Evolutionary conservation across 2,329 filamentous ascomycete genomes (phyloP).

Genomic region (Colletotrichum falcatum): DNA sequence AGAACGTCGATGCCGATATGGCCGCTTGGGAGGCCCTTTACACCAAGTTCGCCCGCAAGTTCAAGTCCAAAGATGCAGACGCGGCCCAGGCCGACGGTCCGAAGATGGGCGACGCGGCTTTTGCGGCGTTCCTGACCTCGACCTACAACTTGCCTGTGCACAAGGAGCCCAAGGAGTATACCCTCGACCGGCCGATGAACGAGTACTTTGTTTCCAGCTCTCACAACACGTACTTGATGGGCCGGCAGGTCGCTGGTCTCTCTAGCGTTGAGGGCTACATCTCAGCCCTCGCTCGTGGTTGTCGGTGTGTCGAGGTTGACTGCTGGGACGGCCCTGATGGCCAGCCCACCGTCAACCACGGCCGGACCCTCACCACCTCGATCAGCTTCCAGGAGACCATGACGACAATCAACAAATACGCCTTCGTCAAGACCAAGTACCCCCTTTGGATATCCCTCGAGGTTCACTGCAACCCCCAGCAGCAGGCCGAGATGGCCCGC

Average conservation of each 20-base stretch:
- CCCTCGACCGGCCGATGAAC: constrained; percentile 86
- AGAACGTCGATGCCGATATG: constrained; percentile 77
- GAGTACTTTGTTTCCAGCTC: constrained; percentile 99
- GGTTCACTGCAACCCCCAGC: constrained; percentile 87
- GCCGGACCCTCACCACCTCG: constrained; percentile 86
- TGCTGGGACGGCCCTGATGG: constrained; percentile 96
- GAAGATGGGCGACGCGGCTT: constrained; percentile 80
- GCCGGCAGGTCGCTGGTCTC: constrained; percentile 87
- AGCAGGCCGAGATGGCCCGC: constrained; percentile 89
- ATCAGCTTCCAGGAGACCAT: constrained; percentile 94
- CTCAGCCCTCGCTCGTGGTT: constrained; percentile 85
- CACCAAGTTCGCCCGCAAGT: constrained; percentile 73
- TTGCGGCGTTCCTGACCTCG: constrained; percentile 82
- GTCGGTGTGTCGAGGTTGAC: constrained; percentile 96
- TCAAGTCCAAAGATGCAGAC: constrained; percentile 60
- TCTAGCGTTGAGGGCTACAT: constrained; percentile 98
- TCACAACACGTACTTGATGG: constrained; percentile 96
- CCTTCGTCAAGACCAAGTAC: constrained; percentile 87
- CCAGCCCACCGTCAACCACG: constrained; percentile 90
- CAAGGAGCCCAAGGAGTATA: constrained; percentile 69
- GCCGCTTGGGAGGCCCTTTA: constrained; percentile 80
- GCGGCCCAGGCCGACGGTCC: constrained; percentile 47
- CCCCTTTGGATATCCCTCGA: constrained; percentile 96
- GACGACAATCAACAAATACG: constrained; percentile 93
- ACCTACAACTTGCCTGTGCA: constrained; percentile 77